phyloP scores from a whole-genome alignment of 208 protist species.

The Wallacemonas rigidus region DNA sequence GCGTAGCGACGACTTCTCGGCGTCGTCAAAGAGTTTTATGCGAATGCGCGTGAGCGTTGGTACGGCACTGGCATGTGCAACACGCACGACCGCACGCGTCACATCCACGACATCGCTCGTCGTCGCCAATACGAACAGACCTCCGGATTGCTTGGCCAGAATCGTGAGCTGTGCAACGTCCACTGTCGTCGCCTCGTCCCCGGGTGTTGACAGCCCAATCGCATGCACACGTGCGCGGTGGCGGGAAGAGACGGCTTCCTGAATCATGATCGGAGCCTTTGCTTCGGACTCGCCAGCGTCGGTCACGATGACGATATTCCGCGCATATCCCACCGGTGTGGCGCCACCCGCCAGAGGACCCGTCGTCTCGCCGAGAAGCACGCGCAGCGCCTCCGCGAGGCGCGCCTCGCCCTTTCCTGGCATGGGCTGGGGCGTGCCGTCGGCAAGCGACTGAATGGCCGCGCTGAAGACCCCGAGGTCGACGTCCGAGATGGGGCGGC shows the following conservation, averaged over 20 bases:
- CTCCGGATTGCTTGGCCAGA: constrained; percentile 49
- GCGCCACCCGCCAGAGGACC: constrained; percentile 25
- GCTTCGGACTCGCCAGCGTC: constrained; percentile 36
- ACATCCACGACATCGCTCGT: constrained; percentile 17
- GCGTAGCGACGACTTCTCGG: constrained; percentile 16
- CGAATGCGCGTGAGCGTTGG: constrained; percentile 52
- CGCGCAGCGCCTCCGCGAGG: constrained; percentile 43
- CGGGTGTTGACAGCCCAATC: constrained; percentile 38
- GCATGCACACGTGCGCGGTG: constrained; percentile 47
- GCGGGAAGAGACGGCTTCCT: constrained; percentile 19
- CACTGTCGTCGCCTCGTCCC: neutral
- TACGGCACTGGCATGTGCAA: constrained; percentile 42
- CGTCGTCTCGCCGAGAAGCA: constrained; percentile 19
- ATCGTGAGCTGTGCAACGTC: constrained; percentile 49
- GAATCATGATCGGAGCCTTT: constrained; percentile 33
- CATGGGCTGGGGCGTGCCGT: constrained; percentile 22
- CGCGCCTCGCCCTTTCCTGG: constrained; percentile 24
- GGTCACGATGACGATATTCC: constrained; percentile 67
- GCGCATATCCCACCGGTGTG: constrained; percentile 57
- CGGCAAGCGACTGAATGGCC: constrained; percentile 18
- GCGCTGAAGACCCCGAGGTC: constrained; percentile 12
- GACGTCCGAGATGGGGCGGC: constrained; percentile 23
- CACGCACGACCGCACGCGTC: constrained; percentile 32
- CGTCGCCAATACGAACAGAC: constrained; percentile 32
- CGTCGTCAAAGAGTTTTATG: constrained; percentile 20